Percentiles rank a stretch among this genome's conserved stretches.
These are phyloP conservation scores for Crithidia brevicula DNA, from an alignment of 208 protist genomes.

Conservation along the genomic window DNA sequence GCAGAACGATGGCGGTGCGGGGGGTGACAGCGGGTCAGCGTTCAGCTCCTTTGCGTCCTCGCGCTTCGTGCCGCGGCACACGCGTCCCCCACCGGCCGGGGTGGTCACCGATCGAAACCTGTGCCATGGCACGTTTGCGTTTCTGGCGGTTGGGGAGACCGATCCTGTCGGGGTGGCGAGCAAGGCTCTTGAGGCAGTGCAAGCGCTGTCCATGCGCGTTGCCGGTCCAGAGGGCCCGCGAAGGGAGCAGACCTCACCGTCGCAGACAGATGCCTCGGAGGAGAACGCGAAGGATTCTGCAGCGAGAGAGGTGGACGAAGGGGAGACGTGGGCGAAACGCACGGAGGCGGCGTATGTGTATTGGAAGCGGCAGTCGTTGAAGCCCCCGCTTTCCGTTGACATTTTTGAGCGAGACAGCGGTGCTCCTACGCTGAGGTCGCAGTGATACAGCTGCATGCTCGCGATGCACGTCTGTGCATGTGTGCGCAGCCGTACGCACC, in stretches of 20 bases:
- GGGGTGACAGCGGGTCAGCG: too few relatives aligned
- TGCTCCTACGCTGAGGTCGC: too few relatives aligned
- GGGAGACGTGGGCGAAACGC: background rate
- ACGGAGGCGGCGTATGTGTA: constrained; percentile 14
- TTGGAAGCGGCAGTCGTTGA: constrained; percentile 14
- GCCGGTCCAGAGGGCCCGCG: too few relatives aligned
- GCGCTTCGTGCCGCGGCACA: constrained; percentile 37
- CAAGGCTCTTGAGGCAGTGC: background rate
- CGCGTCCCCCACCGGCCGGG: constrained; percentile 58
- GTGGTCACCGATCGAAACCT: constrained; percentile 83
- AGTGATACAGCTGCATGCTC: too few relatives aligned
- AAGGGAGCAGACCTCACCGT: background rate
- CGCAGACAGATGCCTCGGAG: background rate
- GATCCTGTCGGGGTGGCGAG: constrained; percentile 11
- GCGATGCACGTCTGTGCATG: too few relatives aligned
- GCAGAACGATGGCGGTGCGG: background rate
- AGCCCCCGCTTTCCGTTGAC: background rate
- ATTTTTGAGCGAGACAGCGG: too few relatives aligned
- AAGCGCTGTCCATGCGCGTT: background rate
- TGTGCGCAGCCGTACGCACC: too few relatives aligned
- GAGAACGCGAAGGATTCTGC: background rate
- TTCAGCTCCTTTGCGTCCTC: constrained; percentile 22
- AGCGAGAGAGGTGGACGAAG: background rate
- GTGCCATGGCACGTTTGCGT: constrained; percentile 70
- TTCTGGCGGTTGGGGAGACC: constrained; percentile 29